A percentile compares a stretch with the other conserved stretches of the same genome.
Conservation (phyloP, 176 grass and related monocot genomes). For the Areca catechu region DNA sequence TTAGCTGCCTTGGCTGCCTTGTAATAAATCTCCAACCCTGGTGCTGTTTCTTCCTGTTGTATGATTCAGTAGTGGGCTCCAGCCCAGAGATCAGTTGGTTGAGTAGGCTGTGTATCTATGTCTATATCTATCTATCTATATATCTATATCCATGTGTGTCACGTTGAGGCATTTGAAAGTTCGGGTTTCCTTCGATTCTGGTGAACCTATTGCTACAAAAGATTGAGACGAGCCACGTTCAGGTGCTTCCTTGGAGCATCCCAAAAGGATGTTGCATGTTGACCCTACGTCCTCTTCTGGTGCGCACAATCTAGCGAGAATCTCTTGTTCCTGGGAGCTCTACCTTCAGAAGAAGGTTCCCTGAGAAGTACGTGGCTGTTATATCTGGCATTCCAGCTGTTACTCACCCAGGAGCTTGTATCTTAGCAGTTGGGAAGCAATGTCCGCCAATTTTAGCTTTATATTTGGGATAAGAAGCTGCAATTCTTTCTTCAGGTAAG, state of each 20-base stretch:
- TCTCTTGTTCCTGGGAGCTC: slow-evolving; percentile 83
- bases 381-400: slow-evolving; percentile 71
- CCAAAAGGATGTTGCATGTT: slow-evolving; percentile 92
- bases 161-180: too few species aligned
- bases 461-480: slow-evolving; percentile 90
- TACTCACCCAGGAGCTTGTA: slow-evolving; percentile 81
- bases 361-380: slow-evolving; percentile 89
- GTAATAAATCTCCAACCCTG: too few species aligned
- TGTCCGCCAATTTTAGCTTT: too few species aligned
- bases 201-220: too few species aligned
- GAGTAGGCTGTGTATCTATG: too few species aligned
- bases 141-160: too few species aligned
- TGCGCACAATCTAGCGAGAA: slow-evolving; percentile 78
- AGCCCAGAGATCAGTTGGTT: too few species aligned
- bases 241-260: slow-evolving; percentile 92
- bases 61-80: too few species aligned
- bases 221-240: too few species aligned
- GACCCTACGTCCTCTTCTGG: slow-evolving; percentile 86
- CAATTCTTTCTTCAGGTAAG: slow-evolving; percentile 95
- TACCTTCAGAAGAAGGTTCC: slow-evolving; percentile 88
- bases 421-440: slow-evolving; percentile 77
- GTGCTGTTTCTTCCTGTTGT: too few species aligned
- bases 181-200: too few species aligned
- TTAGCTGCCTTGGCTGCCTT: not conserved
- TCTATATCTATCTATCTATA: too few species aligned